Percentiles rank a stretch among this genome's conserved stretches.
Evolutionary conservation across 2,329 filamentous ascomycete species (phyloP).

Genomic region (Aureobasidium sp.): DNA sequence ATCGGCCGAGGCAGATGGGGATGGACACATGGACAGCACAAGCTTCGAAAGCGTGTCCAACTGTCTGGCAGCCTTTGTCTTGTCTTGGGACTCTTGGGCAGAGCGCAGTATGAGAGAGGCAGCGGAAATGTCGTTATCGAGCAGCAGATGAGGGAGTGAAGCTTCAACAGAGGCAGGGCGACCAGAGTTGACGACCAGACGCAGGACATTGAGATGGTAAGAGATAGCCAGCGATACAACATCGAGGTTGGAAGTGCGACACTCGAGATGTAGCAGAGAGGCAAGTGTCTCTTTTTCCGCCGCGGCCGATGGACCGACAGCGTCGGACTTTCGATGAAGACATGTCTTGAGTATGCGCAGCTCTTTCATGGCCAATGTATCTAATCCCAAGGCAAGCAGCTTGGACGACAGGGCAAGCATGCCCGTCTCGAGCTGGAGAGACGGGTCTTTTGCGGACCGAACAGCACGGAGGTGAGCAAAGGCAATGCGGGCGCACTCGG

Average conservation of each 20-base stretch:
- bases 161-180: slow-evolving; percentile 55
- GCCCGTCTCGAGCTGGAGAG: slow-evolving; percentile 64
- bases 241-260: slow-evolving; percentile 31
- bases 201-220: slow-evolving; percentile 59
- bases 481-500: slow-evolving; percentile 63
- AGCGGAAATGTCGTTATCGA: slow-evolving; percentile 50
- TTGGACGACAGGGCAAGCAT: slow-evolving; percentile 64
- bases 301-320: background rate
- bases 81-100: slow-evolving; percentile 41
- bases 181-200: slow-evolving; percentile 54
- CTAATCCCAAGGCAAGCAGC: slow-evolving; percentile 56
- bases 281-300: slow-evolving; percentile 43
- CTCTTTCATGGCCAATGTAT: slow-evolving; percentile 64
- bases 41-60: slow-evolving; percentile 60
- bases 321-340: slow-evolving; percentile 4
- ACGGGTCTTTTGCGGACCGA: slow-evolving; percentile 37
- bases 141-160: slow-evolving; percentile 49
- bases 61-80: slow-evolving; percentile 55
- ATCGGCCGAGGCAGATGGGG: slow-evolving; percentile 59
- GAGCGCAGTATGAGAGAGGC: slow-evolving; percentile 49
- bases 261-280: slow-evolving; percentile 56
- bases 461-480: slow-evolving; percentile 57
- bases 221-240: slow-evolving; percentile 51
- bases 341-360: slow-evolving; percentile 51
- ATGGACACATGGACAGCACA: slow-evolving; percentile 60